These are phyloP conservation scores for Metschnikowia continentalis DNA, from an alignment of 805 yeast genomes.

Conservation along the genomic window DNA sequence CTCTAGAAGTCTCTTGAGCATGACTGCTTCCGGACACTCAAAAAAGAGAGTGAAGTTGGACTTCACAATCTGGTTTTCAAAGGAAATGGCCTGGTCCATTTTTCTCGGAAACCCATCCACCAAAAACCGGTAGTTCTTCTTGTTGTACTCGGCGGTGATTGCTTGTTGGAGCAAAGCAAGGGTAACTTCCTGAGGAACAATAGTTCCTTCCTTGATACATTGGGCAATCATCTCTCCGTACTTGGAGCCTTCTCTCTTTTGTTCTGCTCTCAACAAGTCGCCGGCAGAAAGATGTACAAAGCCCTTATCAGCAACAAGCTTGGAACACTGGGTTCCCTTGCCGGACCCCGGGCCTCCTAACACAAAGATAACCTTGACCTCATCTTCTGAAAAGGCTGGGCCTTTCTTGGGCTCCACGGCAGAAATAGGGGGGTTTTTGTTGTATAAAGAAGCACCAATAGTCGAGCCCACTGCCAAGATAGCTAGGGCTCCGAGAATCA, in stretches of 20 bases:
- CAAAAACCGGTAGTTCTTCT: constrained; percentile 63
- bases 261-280: constrained; percentile 90
- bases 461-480: constrained; percentile 52
- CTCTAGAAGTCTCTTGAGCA: constrained; percentile 79
- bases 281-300: constrained; percentile 96
- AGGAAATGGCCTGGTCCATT: constrained; percentile 96
- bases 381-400: constrained; percentile 55
- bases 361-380: constrained; percentile 80
- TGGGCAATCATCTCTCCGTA: constrained; percentile 82
- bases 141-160: constrained; percentile 47
- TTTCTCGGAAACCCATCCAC: constrained; percentile 97
- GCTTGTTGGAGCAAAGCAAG: constrained; percentile 79
- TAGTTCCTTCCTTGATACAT: constrained; percentile 80
- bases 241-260: constrained; percentile 72
- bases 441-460: constrained; percentile 37
- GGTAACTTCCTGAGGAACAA: constrained; percentile 93
- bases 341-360: constrained; percentile 98
- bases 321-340: constrained; percentile 94
- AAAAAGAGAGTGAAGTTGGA: constrained; percentile 70
- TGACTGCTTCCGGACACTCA: constrained; percentile 77
- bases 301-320: constrained; percentile 71
- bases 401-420: constrained; percentile 37
- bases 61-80: constrained; percentile 72
- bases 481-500: constrained; percentile 30
- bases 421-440: constrained; percentile 41